Conservation (phyloP, 257 asterid species). For the Anisodus tanguticus region DNA sequence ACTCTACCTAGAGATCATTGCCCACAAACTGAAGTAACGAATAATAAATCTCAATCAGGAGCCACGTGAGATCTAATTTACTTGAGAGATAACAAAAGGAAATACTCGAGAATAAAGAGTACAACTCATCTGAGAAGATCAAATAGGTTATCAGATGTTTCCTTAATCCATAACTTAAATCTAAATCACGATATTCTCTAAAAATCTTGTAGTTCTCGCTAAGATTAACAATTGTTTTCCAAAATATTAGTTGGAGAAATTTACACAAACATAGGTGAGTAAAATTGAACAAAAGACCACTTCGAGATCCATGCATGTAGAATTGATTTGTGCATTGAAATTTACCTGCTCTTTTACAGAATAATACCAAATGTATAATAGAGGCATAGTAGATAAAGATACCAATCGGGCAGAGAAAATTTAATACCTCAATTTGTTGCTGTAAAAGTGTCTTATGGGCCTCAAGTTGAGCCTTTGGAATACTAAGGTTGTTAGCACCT, state of each 20-base stretch:
- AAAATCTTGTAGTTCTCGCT: neutral
- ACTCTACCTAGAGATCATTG: neutral
- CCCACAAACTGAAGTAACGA: neutral
- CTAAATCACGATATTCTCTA: neutral
- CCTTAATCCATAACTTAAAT: neutral
- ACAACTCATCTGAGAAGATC: neutral
- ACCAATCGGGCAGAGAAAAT: conserved; percentile 12
- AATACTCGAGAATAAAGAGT: neutral
- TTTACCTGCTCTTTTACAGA: neutral
- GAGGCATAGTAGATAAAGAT: conserved; percentile 15
- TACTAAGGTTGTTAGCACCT: conserved; percentile 32
- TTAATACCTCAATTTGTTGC: conserved; percentile 78
- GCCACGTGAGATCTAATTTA: neutral
- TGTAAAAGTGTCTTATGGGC: conserved; percentile 55
- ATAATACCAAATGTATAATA: conserved; percentile 5
- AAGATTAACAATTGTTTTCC: neutral
- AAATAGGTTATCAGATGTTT: neutral
- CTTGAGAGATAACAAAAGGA: neutral
- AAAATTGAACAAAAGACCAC: neutral
- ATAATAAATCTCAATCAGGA: neutral
- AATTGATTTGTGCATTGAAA: neutral
- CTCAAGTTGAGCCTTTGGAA: conserved; percentile 49
- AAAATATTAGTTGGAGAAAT: neutral
- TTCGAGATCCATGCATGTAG: neutral
- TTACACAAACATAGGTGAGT: neutral